Conservation (phyloP, 352 stramenopile species). For the Globisporangium nunn region DNA sequence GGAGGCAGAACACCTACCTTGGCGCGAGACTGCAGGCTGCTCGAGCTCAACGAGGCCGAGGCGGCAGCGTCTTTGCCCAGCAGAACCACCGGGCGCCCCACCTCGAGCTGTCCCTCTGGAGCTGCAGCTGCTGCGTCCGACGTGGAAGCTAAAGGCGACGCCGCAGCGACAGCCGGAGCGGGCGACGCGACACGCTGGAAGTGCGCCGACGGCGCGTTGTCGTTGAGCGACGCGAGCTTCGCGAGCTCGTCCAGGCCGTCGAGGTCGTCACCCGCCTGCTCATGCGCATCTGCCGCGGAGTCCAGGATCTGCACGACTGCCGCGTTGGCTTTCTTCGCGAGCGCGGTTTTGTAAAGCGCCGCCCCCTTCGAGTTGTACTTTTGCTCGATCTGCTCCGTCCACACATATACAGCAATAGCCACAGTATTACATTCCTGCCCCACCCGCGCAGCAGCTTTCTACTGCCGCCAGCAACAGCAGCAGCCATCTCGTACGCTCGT, state of each 20-base stretch:
- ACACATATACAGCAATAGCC: neutral
- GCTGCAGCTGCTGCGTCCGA: conserved; percentile 2
- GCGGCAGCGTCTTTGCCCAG: conserved; percentile 52
- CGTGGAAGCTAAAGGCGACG: neutral
- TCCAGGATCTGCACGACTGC: conserved; percentile 50
- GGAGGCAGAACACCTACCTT: conserved; percentile 26
- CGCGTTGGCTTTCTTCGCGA: conserved; percentile 81
- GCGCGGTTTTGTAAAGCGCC: conserved; percentile 80
- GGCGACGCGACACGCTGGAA: conserved; percentile 25
- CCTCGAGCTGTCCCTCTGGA: conserved; percentile 29
- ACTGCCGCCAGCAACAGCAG: too few species aligned
- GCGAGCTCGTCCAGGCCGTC: conserved; percentile 77
- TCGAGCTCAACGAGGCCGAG: conserved; percentile 27
- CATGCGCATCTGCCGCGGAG: conserved; percentile 16
- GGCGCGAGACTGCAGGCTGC: conserved; percentile 46
- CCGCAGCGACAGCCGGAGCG: neutral
- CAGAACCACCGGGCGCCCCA: conserved; percentile 68
- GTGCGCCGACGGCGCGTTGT: conserved; percentile 26
- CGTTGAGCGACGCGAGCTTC: conserved; percentile 53
- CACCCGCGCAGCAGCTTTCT: neutral
- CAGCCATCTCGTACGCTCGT: conserved; percentile 49
- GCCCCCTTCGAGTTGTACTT: conserved; percentile 90
- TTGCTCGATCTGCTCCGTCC: conserved; percentile 62
- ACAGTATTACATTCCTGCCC: neutral
- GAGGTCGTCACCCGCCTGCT: conserved; percentile 37